phyloP scores from a whole-genome alignment of 257 asterid genomes.

The Nyctanthes arbortristis region DNA sequence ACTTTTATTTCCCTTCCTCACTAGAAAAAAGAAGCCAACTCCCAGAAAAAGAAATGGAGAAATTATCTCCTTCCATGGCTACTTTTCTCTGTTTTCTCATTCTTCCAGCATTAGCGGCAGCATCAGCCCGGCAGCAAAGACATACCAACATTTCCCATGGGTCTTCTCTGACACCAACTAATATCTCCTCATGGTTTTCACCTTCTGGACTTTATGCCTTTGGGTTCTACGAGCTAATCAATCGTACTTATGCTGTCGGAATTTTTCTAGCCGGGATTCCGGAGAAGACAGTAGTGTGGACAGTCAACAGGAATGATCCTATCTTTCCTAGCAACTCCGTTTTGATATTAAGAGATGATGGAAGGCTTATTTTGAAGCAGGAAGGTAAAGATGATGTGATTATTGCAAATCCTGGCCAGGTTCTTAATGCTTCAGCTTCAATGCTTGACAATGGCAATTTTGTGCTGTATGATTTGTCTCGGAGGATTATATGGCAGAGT shows the following conservation, averaged over 20 bases:
- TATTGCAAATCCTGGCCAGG: not conserved
- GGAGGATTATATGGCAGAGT: conserved; percentile 31
- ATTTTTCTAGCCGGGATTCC: conserved; percentile 10
- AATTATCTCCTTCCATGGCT: not conserved
- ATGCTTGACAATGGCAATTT: conserved; percentile 36
- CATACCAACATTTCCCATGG: not conserved
- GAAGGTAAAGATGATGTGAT: not conserved
- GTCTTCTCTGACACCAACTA: not conserved
- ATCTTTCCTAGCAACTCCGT: conserved; percentile 9
- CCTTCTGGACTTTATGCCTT: conserved; percentile 22
- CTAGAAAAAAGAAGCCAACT: not conserved
- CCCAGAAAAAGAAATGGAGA: not conserved
- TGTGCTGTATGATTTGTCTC: conserved; percentile 27
- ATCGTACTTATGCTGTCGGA: conserved; percentile 32
- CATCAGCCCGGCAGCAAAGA: not conserved
- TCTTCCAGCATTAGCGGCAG: not conserved
- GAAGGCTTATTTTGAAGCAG: conserved; percentile 26
- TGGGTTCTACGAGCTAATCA: conserved; percentile 25
- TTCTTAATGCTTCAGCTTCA: conserved; percentile 28
- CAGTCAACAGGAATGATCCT: conserved; percentile 29
- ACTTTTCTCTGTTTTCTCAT: not conserved
- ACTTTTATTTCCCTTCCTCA: conserved; percentile 1
- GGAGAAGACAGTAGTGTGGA: conserved; percentile 30
- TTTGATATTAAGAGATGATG: conserved; percentile 20
- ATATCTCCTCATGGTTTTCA: conserved; percentile 28